Evolutionary conservation across 495 filamentous ascomycete genomes (phyloP), one percentile per base, ranked within the genome.

Genomic region (Penicillium chermesinum): DNA sequence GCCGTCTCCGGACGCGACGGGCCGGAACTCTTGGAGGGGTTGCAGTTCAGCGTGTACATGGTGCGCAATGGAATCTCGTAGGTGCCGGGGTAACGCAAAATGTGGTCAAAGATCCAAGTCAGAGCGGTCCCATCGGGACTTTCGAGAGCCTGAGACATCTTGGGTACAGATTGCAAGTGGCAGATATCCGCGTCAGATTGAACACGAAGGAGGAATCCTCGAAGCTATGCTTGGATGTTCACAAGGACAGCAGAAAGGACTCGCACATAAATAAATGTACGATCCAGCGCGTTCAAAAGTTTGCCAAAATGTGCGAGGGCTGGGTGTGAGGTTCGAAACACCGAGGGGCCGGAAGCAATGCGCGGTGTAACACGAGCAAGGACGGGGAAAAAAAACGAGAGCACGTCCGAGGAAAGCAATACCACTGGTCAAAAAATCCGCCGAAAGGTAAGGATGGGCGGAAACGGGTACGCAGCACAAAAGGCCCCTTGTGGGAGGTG

Each of bases 1-100:
- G 58, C 49, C 34, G 69, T 66, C 34, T 70, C 51, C 52, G 64
- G 52, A 48, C 30, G 55, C 52, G 46, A 55, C 64, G 50, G 58
- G 72, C 38, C 40, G 49, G 69, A 58, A 48, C 40, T 70, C 65
- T 64, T 75, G 58, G 46, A 70, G 4, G 79, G 72, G 34, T 78
- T 72, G 49, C 76, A 83, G 57, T 89, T 89, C 62, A 89, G 71
- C 12, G 75, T 76, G 62, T 88, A 89, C 75, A 87, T 87, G 47
- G 80, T 86, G 42, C 84, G 79, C 16, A 89, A 72, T 13, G 85
- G 86, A 34, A 89, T 82, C 55, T 88, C 85, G 57, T 87, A 87
- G 25, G 72, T 74, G 48, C 71, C 74, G 7, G 83, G 81, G 59
- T 87, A 82, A 27, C 83, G 75, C 36, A 84, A 64, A 46, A 83